Conservation (phyloP, 176 grass and related monocot species). For the Lolium perenne region DNA sequence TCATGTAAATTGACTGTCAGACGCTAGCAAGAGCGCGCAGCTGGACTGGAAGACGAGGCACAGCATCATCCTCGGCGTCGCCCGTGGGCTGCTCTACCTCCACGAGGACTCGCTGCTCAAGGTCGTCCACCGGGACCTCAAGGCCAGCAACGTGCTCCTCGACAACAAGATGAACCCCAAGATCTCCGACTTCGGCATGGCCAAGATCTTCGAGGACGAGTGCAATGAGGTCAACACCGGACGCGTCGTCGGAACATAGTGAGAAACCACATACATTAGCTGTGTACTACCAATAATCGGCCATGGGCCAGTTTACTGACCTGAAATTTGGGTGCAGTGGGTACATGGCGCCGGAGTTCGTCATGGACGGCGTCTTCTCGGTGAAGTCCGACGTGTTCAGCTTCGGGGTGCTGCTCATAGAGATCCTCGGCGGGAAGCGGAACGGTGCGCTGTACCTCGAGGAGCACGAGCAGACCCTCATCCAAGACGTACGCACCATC, state of each 20-base stretch:
- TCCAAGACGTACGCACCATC: slow-evolving; percentile 46
- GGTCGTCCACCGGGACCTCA: slow-evolving; percentile 83
- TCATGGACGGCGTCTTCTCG: slow-evolving; percentile 70
- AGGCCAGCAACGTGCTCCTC: slow-evolving; percentile 92
- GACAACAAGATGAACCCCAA: slow-evolving; percentile 88
- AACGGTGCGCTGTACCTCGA: slow-evolving; percentile 68
- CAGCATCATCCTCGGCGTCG: slow-evolving; percentile 70
- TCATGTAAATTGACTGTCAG: slow-evolving; percentile 14
- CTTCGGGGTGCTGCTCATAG: slow-evolving; percentile 76
- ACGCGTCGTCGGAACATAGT: slow-evolving; percentile 82
- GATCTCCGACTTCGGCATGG: slow-evolving; percentile 97
- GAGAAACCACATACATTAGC: neutral
- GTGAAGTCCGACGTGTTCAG: slow-evolving; percentile 92
- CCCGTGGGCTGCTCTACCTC: slow-evolving; percentile 77
- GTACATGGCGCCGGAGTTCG: slow-evolving; percentile 91
- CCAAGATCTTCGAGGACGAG: slow-evolving; percentile 86
- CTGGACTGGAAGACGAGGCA: slow-evolving; percentile 73
- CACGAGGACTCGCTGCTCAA: slow-evolving; percentile 89
- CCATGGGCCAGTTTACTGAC: neutral
- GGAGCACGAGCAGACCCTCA: slow-evolving; percentile 68
- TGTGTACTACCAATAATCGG: neutral
- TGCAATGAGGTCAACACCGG: slow-evolving; percentile 64
- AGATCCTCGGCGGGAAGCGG: slow-evolving; percentile 80
- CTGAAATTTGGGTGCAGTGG: slow-evolving; percentile 48
- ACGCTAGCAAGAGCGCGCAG: slow-evolving; percentile 51